Evolutionary conservation across 208 protist genomes (phyloP).

Genomic region (Phytomonas francai): DNA sequence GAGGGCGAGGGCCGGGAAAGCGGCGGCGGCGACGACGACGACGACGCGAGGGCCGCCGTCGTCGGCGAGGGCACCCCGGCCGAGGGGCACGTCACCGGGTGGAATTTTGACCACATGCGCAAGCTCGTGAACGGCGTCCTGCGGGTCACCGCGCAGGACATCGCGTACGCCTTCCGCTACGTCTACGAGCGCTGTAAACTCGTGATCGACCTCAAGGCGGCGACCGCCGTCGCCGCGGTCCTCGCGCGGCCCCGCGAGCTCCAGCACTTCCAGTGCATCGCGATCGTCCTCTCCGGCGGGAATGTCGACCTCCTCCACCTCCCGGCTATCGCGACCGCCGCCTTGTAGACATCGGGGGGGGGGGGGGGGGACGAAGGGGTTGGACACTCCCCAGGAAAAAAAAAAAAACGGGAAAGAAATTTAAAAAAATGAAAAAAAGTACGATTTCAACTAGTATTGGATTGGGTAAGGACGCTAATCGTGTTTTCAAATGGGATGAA

Average conservation of each 20-base stretch:
- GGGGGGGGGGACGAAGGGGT: background rate
- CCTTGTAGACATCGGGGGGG: slow-evolving; percentile 19
- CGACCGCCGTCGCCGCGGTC: slow-evolving; percentile 65
- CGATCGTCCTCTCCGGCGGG: slow-evolving; percentile 48
- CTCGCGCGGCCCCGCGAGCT: slow-evolving; percentile 29
- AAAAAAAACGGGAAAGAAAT: slow-evolving; percentile 9
- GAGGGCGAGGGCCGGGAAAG: slow-evolving; percentile 8
- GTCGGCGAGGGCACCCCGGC: slow-evolving; percentile 15
- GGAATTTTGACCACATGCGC: slow-evolving; percentile 21
- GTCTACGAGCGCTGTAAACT: slow-evolving; percentile 76
- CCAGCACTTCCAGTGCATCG: slow-evolving; percentile 30
- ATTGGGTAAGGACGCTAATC: too few species aligned
- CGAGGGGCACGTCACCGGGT: slow-evolving; percentile 13
- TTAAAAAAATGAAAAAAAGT: background rate
- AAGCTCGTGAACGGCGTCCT: slow-evolving; percentile 56
- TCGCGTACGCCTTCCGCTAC: slow-evolving; percentile 61
- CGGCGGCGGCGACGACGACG: slow-evolving; percentile 4
- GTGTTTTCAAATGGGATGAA: too few species aligned
- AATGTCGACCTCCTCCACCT: slow-evolving; percentile 52
- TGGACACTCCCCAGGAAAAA: slow-evolving; percentile 15
- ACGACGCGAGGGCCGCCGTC: slow-evolving; percentile 8
- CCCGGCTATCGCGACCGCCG: slow-evolving; percentile 22
- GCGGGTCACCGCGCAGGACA: slow-evolving; percentile 38
- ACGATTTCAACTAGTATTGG: too few species aligned
- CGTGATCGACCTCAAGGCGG: slow-evolving; percentile 62